phyloP scores from a whole-genome alignment of 257 asterid genomes.

The Nyctanthes arbortristis region DNA sequence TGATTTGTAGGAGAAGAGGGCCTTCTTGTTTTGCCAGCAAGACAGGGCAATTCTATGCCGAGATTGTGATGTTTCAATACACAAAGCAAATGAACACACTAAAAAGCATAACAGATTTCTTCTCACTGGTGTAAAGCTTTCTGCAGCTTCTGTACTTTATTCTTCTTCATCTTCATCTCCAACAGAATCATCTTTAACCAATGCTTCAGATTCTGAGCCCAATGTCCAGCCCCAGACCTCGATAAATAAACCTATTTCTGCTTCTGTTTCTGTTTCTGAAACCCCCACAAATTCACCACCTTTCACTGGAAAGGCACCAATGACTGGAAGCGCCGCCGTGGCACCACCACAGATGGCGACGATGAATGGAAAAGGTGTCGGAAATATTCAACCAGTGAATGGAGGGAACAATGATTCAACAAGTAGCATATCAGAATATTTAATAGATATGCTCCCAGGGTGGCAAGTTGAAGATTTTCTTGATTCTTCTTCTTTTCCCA shows the following conservation, averaged over 20 bases:
- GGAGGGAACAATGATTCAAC: constrained; percentile 30
- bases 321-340: constrained; percentile 8
- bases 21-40: constrained; percentile 86
- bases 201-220: constrained; percentile 36
- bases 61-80: constrained; percentile 76
- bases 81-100: constrained; percentile 74
- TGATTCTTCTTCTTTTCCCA: constrained; percentile 51
- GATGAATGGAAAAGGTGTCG: constrained; percentile 12
- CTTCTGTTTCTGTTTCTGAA: background rate
- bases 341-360: constrained; percentile 12
- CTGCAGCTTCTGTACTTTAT: constrained; percentile 50
- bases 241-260: constrained; percentile 19
- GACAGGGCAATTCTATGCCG: constrained; percentile 88
- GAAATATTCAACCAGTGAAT: constrained; percentile 18
- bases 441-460: constrained; percentile 76
- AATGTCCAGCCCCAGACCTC: constrained; percentile 30
- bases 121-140: constrained; percentile 68
- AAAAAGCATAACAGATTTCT: constrained; percentile 77
- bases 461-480: constrained; percentile 92
- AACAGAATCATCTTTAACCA: constrained; percentile 16
- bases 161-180: constrained; percentile 31
- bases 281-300: constrained; percentile 22
- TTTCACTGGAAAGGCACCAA: constrained; percentile 30
- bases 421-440: constrained; percentile 78
- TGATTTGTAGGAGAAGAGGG: constrained; percentile 65